Base-by-base conservation (phyloP, 176 grass and related monocot species). In the Oryza meyeriana region DNA sequence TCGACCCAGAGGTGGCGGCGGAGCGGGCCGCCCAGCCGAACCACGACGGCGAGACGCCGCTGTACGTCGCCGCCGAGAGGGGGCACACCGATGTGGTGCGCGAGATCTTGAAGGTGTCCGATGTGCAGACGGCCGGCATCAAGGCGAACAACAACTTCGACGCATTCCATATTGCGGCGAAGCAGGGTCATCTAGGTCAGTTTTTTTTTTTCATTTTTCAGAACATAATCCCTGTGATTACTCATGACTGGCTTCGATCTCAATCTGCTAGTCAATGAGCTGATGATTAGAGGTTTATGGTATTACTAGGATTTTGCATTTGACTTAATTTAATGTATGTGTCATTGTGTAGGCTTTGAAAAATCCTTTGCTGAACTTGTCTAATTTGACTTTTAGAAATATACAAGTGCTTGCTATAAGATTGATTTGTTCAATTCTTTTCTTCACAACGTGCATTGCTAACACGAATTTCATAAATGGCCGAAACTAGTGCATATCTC, bases 141-240 rank as follows among this genome's bases (percentile, higher is more conserved):
- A 98, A 98, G 86, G 95, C 95, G 1, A 84, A 66, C 32, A 98
- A 90, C 80, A 93, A 81, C 89, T 91, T 89, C 44, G 95, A 98
- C 45, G 87, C 95, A 10, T 94, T 98, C 81, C 95, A 98, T 76
- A 89, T 98, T 29, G 90, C 92, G 18, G 88, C 90, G 4, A 98
- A 98, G 85, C 88, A 94, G 76, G 95, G 95, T 25, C 81, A 98
- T 86, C 87, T 98, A 22, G 90, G 95, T 94, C 68, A 88, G 39
- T 58, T 59, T 59, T 59, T 59, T 3, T 59, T 80, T 1, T 25
- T 61, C 3, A 3, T 52, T 55, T 35, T 22, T 55, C 77, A 63
- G n/a, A 58, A 36, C 0, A 14, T 32, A 13, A 20, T 32, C 65
- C 14, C 20, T 64, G 36, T 64, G 34, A 81, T 80, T 30, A 63